phyloP scores from a whole-genome alignment of 805 yeast species.

The Kluyveromyces siamensis region DNA sequence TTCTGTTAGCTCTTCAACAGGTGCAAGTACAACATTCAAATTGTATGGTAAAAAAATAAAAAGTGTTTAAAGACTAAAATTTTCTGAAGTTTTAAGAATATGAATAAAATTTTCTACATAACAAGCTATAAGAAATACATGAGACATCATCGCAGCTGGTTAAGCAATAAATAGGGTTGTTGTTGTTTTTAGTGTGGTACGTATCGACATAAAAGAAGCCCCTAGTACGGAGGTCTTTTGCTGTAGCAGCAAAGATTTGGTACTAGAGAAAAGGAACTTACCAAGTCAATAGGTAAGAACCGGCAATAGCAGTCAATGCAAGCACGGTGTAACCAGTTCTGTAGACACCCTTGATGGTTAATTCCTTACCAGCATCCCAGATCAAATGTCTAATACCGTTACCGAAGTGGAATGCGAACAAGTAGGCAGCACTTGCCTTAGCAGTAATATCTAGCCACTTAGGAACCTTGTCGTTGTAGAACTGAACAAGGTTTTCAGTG shows the following conservation, averaged over 20 bases:
- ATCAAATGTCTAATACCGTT: constrained; percentile 89
- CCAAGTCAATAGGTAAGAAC: constrained; percentile 43
- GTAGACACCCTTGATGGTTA: constrained; percentile 81
- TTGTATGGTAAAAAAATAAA: background rate
- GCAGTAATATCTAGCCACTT: constrained; percentile 47
- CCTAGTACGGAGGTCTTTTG: background rate
- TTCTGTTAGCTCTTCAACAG: background rate
- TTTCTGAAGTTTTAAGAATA: background rate
- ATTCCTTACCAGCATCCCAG: constrained; percentile 84
- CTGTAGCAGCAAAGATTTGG: background rate
- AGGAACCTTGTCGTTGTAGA: constrained; percentile 53
- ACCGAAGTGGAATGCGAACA: constrained; percentile 78
- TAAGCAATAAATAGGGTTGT: background rate
- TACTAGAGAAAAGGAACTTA: background rate
- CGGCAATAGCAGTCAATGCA: constrained; percentile 48
- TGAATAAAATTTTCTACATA: background rate
- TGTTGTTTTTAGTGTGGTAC: background rate
- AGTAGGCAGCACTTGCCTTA: constrained; percentile 67
- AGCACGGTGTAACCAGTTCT: constrained; percentile 82
- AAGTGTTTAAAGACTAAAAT: background rate
- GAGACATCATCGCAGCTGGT: background rate
- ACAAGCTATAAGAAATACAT: background rate
- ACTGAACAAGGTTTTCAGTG: constrained; percentile 27
- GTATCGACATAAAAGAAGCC: background rate
- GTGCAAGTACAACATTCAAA: background rate